Conservation (phyloP, 345 rosid species). For the Noccaea bulbosa region DNA sequence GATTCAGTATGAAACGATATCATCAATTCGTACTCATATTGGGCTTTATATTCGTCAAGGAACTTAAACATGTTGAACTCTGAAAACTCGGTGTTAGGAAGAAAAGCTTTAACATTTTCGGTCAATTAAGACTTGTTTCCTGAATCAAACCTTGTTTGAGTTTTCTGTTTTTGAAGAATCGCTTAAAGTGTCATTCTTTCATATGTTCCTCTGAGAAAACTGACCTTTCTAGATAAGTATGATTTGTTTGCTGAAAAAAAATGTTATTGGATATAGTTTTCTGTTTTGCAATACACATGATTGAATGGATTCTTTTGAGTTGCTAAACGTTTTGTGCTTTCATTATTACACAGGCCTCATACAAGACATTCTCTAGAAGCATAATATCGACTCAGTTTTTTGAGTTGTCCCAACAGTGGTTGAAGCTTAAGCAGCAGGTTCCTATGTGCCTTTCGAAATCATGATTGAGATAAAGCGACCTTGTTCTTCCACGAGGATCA, state of each 20-base stretch:
- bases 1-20: not conserved
- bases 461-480: slow-evolving; percentile 44
- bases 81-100: not conserved
- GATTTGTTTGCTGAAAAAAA: not conserved
- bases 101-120: slow-evolving; percentile 6
- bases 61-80: not conserved
- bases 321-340: slow-evolving; percentile 30
- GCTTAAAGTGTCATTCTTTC: slow-evolving; percentile 14
- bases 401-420: not conserved
- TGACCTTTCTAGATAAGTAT: not conserved
- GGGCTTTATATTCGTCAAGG: slow-evolving; percentile 10
- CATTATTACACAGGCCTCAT: slow-evolving; percentile 10
- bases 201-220: not conserved
- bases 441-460: slow-evolving; percentile 21
- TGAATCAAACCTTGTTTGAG: slow-evolving; percentile 9
- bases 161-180: not conserved
- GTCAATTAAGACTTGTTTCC: slow-evolving; percentile 16
- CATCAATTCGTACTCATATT: not conserved
- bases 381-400: slow-evolving; percentile 8
- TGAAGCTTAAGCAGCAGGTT: slow-evolving; percentile 23
- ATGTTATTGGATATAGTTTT: not conserved
- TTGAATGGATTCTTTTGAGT: slow-evolving; percentile 25
- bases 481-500: slow-evolving; percentile 34
- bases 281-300: not conserved
- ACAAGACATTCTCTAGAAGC: slow-evolving; percentile 34